phyloP scores from a whole-genome alignment of 805 yeast genomes.

The Suhomyces emberorum region DNA sequence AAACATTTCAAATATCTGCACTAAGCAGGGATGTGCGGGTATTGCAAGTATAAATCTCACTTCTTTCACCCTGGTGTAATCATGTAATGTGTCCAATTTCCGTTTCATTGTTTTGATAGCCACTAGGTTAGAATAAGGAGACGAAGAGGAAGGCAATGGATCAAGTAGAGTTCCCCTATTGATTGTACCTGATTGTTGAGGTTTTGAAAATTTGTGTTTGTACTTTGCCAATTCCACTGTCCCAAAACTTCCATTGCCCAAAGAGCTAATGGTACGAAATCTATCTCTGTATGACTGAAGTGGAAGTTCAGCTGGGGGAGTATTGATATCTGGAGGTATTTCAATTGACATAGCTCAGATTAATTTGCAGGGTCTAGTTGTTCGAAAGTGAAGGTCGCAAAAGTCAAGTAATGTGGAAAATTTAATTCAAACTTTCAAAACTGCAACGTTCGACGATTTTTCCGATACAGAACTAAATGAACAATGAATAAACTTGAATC shows the following conservation, averaged over 20 bases:
- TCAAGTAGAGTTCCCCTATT: constrained; percentile 51
- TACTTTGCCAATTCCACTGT: constrained; percentile 62
- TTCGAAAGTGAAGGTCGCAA: too few relatives aligned
- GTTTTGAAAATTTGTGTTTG: constrained; percentile 18
- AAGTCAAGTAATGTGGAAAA: too few relatives aligned
- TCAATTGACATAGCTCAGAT: neutral
- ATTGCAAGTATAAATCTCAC: constrained; percentile 62
- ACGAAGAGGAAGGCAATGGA: constrained; percentile 25
- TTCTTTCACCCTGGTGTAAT: constrained; percentile 52
- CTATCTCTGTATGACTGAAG: constrained; percentile 15
- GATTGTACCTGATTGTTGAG: constrained; percentile 14
- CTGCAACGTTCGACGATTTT: too few relatives aligned
- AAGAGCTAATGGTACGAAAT: constrained; percentile 48
- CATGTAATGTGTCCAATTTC: constrained; percentile 35
- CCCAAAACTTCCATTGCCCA: constrained; percentile 80
- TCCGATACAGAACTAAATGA: too few relatives aligned
- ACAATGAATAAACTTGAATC: too few relatives aligned
- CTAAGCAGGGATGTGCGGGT: constrained; percentile 67
- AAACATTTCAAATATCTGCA: constrained; percentile 76
- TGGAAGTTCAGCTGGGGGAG: constrained; percentile 6
- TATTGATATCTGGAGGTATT: constrained; percentile 3
- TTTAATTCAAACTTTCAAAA: too few relatives aligned
- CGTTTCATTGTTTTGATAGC: constrained; percentile 82
- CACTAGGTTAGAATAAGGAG: constrained; percentile 37
- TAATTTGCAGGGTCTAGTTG: neutral